phyloP scores from a whole-genome alignment of 2,329 filamentous ascomycete species.

The Ophiocordyceps sinensis region DNA sequence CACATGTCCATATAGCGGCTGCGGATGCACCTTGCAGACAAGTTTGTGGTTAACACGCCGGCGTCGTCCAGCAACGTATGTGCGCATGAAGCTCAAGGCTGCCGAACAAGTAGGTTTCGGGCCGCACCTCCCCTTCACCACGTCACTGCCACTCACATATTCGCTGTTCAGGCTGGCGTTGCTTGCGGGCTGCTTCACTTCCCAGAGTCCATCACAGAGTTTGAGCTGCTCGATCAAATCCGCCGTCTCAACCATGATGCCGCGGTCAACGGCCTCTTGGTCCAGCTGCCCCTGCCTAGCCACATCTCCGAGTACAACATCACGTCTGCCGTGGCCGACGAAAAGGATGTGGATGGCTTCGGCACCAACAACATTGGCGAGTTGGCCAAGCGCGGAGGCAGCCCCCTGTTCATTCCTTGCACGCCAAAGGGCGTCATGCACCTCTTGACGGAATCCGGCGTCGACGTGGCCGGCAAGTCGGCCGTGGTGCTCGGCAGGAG shows the following conservation, averaged over 20 bases:
- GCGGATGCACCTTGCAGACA: neutral
- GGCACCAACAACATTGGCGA: constrained; percentile 90
- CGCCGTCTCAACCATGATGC: constrained; percentile 74
- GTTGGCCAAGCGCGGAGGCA: constrained; percentile 85
- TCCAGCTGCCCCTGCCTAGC: constrained; percentile 80
- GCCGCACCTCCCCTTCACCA: constrained; percentile 1
- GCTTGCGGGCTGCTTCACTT: constrained; percentile 75
- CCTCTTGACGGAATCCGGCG: constrained; percentile 67
- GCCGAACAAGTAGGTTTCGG: constrained; percentile 59
- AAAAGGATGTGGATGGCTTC: constrained; percentile 98
- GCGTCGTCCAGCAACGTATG: constrained; percentile 64
- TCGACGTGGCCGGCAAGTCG: constrained; percentile 77
- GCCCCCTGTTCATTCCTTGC: constrained; percentile 82
- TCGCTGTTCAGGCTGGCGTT: constrained; percentile 62
- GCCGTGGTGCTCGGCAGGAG: constrained; percentile 90
- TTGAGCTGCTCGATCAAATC: constrained; percentile 75
- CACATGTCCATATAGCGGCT: neutral
- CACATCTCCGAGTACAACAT: constrained; percentile 83
- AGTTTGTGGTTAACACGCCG: constrained; percentile 3
- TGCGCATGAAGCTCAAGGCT: constrained; percentile 98
- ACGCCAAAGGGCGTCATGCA: constrained; percentile 97
- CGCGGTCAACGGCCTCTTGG: constrained; percentile 76
- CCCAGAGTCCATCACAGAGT: constrained; percentile 65
- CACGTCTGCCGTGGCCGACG: constrained; percentile 78
- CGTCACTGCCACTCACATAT: neutral